Percentiles rank a stretch among this genome's conserved stretches.
These are phyloP conservation scores for Diaporthe helianthi DNA, from an alignment of 2,329 filamentous ascomycete genomes.

Conservation along the genomic window DNA sequence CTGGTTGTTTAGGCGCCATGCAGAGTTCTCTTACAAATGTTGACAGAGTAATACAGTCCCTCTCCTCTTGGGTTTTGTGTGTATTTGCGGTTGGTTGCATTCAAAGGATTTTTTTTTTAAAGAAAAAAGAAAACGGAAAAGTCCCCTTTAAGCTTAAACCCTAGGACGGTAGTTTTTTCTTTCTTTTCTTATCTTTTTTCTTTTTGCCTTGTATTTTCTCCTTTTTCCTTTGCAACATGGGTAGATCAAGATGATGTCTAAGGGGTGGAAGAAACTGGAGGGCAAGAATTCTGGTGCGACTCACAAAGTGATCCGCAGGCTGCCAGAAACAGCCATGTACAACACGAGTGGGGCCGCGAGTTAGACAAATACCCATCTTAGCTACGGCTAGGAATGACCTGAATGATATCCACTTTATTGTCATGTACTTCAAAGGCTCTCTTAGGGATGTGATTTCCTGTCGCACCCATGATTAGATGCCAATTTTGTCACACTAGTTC, in stretches of 20 bases:
- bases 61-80: not conserved
- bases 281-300: slow-evolving; percentile 12
- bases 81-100: slow-evolving; percentile 4
- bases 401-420: slow-evolving; percentile 22
- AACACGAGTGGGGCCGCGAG: slow-evolving; percentile 15
- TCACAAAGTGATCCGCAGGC: not conserved
- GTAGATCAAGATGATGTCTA: not conserved
- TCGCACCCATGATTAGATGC: not conserved
- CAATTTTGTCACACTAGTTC: not conserved
- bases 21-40: not conserved
- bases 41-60: slow-evolving; percentile 1
- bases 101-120: not conserved
- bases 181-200: not conserved
- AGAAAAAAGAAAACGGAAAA: slow-evolving; percentile 16
- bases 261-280: not conserved
- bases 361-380: slow-evolving; percentile 26
- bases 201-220: not conserved
- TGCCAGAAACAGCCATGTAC: slow-evolving; percentile 7
- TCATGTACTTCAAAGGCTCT: not conserved
- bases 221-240: not conserved
- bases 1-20: not conserved
- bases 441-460: not conserved
- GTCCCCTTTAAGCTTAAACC: not conserved
- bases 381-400: slow-evolving; percentile 17
- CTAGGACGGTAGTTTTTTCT: not conserved